Evolutionary conservation across 1,284 basidiomycete species (phyloP), one percentile per base, ranked within the genome.

Genomic region (Leccinum griseonigrum): DNA sequence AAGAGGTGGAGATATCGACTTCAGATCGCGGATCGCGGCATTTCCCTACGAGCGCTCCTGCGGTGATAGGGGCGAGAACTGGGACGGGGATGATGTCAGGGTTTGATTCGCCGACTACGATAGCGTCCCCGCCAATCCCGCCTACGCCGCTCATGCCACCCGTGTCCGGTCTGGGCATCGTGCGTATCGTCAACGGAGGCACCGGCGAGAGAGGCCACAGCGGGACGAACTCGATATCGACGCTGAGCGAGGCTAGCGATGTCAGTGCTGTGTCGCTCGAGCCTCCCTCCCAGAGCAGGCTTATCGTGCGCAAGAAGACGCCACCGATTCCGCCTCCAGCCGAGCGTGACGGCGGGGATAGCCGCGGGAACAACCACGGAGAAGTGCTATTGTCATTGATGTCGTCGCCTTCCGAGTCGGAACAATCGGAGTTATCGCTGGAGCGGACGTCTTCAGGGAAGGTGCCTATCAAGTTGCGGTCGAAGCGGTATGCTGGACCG

Each of bases 401-500:
- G 4, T 2, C 46, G 22, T 68, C 59, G 11, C 64, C 55, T 28
- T 65, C 63, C 31, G 70, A 55, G 36, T 62, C 69, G 4, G 61
- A 61, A 1, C 85, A 84, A 62, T 84, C 83, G 7, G 82, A 84
- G 38, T 64, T 73, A 13, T 73, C 70, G 13, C 67, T 69, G 22
- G 62, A 68, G 3, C 63, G 46, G 26, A 80, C 78, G 6, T 67
- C 77, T 16, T 71, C 54, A 63, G 76, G 74, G 54, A 79, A 76
- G 64, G 69, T 77, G 22, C 80, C 82, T 46, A 36, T 54, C 4
- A 63, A 43, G 16, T 62, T 84, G 10, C 82, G 85, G 22, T 76
- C 82, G 10, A 87, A 83, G 70, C 81, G 83, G 18, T 74, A 81
- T 60, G 69, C 75, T 50, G 43, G 43, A 18, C 66, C 76, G 18